Conservation (phyloP, 2,329 filamentous ascomycete species). For the Colletotrichum karsti region DNA sequence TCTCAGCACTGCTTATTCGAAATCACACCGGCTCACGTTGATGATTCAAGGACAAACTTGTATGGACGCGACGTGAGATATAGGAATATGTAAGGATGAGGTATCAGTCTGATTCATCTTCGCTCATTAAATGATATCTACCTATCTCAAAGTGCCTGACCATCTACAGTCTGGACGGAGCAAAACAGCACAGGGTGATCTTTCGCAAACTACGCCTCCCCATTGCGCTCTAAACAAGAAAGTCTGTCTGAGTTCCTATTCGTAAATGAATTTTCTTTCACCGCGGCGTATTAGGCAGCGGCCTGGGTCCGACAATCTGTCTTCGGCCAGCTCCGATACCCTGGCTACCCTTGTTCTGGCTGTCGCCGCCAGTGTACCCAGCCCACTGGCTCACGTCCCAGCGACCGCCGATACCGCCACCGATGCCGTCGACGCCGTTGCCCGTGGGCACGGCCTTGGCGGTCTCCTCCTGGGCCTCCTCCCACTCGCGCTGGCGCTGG, state of each 20-base stretch:
- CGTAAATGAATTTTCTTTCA: neutral
- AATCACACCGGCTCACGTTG: too few relatives aligned
- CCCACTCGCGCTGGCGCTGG: slow-evolving; percentile 82
- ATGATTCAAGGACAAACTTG: too few relatives aligned
- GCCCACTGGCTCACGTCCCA: slow-evolving; percentile 83
- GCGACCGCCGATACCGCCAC: slow-evolving; percentile 71
- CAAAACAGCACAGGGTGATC: neutral
- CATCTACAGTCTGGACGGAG: neutral
- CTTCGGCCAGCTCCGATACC: slow-evolving; percentile 76
- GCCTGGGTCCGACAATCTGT: slow-evolving; percentile 82
- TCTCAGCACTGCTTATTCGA: too few relatives aligned
- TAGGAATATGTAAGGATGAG: neutral
- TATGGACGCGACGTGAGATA: too few relatives aligned
- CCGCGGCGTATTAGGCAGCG: slow-evolving; percentile 54
- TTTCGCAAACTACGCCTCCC: neutral
- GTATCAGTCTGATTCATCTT: neutral
- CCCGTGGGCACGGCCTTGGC: slow-evolving; percentile 61
- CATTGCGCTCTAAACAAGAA: neutral
- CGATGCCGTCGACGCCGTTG: slow-evolving; percentile 68
- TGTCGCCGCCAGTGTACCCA: slow-evolving; percentile 79
- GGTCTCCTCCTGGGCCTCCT: slow-evolving; percentile 75
- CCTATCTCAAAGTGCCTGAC: neutral
- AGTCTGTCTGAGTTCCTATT: neutral
- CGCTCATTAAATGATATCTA: slow-evolving; percentile 1
- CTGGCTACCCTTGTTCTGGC: slow-evolving; percentile 71